phyloP scores from a whole-genome alignment of 805 yeast genomes.

The Pichia manshurica region DNA sequence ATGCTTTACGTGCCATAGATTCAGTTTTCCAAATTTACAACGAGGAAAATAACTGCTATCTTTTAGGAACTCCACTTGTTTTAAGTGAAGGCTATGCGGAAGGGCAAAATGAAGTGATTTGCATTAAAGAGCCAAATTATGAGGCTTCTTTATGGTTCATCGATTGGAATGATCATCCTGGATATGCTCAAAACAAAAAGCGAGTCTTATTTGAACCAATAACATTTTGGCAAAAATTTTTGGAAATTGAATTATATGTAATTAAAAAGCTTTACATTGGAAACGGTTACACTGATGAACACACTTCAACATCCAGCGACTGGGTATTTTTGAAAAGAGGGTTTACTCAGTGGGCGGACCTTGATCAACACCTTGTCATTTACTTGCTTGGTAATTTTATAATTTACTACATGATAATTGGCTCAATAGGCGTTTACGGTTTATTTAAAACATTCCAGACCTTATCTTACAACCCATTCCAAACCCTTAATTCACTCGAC shows the following conservation, averaged over 20 bases:
- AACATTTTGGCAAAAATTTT: conserved; percentile 44
- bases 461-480: conserved; percentile 21
- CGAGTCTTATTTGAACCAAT: conserved; percentile 28
- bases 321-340: conserved; percentile 64
- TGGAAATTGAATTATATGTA: conserved; percentile 55
- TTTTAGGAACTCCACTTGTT: conserved; percentile 66
- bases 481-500: neutral
- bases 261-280: conserved; percentile 32
- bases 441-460: conserved; percentile 14
- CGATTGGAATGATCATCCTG: conserved; percentile 59
- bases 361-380: conserved; percentile 33
- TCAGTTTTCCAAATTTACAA: conserved; percentile 68
- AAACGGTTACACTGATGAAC: neutral
- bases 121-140: conserved; percentile 67
- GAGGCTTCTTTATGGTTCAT: conserved; percentile 69
- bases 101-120: conserved; percentile 91
- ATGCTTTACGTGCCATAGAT: conserved; percentile 49
- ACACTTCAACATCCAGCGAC: conserved; percentile 18
- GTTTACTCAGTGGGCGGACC: conserved; percentile 48
- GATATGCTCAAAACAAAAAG: conserved; percentile 31
- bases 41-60: conserved; percentile 57
- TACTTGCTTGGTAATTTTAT: conserved; percentile 62
- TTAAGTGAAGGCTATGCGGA: conserved; percentile 54
- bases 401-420: conserved; percentile 44
- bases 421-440: conserved; percentile 27